Evolutionary conservation across 257 asterid genomes (phyloP).

Genomic region (Ligustrum vulgare): DNA sequence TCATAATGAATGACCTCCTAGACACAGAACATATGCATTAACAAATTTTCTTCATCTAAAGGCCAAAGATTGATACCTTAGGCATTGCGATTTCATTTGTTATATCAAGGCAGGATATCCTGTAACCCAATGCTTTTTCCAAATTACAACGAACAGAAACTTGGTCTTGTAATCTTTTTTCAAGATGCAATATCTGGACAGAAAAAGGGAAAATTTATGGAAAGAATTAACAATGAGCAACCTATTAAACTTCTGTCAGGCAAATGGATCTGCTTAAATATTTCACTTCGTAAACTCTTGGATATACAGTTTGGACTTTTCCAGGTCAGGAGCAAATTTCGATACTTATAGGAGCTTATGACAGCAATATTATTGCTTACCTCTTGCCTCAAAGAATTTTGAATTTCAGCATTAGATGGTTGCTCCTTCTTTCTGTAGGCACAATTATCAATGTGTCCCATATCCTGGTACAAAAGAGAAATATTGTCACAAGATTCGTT

Average conservation of each 20-base stretch:
- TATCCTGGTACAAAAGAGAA: constrained; percentile 42
- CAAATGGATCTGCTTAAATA: background rate
- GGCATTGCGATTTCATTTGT: constrained; percentile 55
- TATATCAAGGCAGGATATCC: constrained; percentile 44
- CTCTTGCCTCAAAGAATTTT: constrained; percentile 80
- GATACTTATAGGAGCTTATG: constrained; percentile 15
- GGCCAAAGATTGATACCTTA: constrained; percentile 45
- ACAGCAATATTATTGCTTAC: constrained; percentile 36
- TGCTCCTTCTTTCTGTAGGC: constrained; percentile 43
- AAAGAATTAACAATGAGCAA: background rate
- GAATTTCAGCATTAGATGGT: constrained; percentile 55
- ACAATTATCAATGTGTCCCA: constrained; percentile 34
- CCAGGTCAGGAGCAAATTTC: background rate
- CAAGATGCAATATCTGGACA: constrained; percentile 71
- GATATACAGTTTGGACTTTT: background rate
- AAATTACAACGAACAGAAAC: constrained; percentile 78
- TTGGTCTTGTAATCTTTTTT: constrained; percentile 79
- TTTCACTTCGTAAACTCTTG: background rate
- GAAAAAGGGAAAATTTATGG: constrained; percentile 8
- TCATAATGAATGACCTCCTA: background rate
- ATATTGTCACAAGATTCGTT: constrained; percentile 14
- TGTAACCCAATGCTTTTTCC: constrained; percentile 87
- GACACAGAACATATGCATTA: background rate
- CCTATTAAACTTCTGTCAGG: background rate
- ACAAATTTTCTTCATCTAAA: background rate